Conservation (phyloP, 1,284 basidiomycete genomes). For the Austroboletus rostrupii region DNA sequence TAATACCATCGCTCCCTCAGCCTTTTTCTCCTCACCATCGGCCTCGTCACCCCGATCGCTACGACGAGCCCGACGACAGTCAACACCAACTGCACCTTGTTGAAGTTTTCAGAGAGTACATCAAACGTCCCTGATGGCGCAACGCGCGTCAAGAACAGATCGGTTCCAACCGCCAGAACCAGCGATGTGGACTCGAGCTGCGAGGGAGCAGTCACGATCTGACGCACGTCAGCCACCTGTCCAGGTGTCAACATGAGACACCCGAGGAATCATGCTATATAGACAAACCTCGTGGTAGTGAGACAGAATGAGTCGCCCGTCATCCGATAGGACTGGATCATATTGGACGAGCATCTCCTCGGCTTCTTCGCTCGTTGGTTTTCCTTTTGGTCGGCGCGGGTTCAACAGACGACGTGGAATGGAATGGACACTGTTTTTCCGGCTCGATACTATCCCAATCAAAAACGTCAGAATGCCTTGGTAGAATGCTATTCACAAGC, state of each 20-base stretch:
- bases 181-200: slow-evolving; percentile 89
- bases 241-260: background rate
- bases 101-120: slow-evolving; percentile 87
- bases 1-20: slow-evolving; percentile 67
- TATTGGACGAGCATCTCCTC: slow-evolving; percentile 89
- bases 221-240: slow-evolving; percentile 64
- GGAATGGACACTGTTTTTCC: slow-evolving; percentile 69
- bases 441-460: slow-evolving; percentile 62
- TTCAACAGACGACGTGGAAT: slow-evolving; percentile 78
- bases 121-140: slow-evolving; percentile 92
- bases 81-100: slow-evolving; percentile 87
- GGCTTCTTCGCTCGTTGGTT: slow-evolving; percentile 73
- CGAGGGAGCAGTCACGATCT: slow-evolving; percentile 74
- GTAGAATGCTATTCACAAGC: background rate
- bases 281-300: slow-evolving; percentile 67
- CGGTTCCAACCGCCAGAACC: slow-evolving; percentile 84
- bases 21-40: slow-evolving; percentile 65
- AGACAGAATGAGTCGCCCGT: slow-evolving; percentile 73
- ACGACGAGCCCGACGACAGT: slow-evolving; percentile 72
- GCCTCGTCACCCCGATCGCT: slow-evolving; percentile 74
- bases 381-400: slow-evolving; percentile 78
- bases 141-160: slow-evolving; percentile 81
- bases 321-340: slow-evolving; percentile 72
- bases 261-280: background rate
- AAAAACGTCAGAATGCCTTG: background rate